phyloP scores from a whole-genome alignment of 2,329 filamentous ascomycete genomes.

The Sarocladium brachiariae region DNA sequence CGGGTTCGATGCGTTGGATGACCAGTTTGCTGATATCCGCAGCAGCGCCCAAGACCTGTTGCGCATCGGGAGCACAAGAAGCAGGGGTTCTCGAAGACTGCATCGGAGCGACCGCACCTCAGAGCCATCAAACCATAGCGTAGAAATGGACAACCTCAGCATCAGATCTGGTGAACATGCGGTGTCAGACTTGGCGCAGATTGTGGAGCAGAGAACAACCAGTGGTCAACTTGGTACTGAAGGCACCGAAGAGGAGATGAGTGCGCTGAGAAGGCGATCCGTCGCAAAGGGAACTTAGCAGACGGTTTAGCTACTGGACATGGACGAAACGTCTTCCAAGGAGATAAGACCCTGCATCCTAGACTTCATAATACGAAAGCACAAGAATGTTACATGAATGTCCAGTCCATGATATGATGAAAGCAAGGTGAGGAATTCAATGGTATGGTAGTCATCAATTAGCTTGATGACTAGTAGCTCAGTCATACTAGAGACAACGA shows the following conservation, averaged over 20 bases:
- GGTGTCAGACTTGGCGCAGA: neutral
- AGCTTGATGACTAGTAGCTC: too few relatives aligned
- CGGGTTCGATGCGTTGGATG: constrained; percentile 29
- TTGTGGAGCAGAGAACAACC: neutral
- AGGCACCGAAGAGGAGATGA: neutral
- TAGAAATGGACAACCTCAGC: constrained; percentile 21
- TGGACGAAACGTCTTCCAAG: neutral
- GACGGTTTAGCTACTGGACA: neutral
- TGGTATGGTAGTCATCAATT: too few relatives aligned
- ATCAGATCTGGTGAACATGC: neutral
- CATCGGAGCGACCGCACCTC: constrained; percentile 9
- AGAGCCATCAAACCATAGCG: constrained; percentile 4
- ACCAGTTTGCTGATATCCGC: constrained; percentile 28
- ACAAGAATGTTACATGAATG: too few relatives aligned
- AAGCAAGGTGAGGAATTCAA: too few relatives aligned
- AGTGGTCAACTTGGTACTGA: neutral
- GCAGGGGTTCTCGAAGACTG: constrained; percentile 15
- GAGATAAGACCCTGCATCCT: neutral
- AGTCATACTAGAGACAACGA: too few relatives aligned
- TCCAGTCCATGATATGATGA: too few relatives aligned
- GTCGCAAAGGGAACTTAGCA: neutral
- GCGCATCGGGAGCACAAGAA: constrained; percentile 19
- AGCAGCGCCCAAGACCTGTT: constrained; percentile 26
- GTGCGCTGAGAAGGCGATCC: neutral
- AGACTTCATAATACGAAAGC: too few relatives aligned